Evolutionary conservation across 257 asterid genomes (phyloP).

Genomic region (Nicotiana attenuata): DNA sequence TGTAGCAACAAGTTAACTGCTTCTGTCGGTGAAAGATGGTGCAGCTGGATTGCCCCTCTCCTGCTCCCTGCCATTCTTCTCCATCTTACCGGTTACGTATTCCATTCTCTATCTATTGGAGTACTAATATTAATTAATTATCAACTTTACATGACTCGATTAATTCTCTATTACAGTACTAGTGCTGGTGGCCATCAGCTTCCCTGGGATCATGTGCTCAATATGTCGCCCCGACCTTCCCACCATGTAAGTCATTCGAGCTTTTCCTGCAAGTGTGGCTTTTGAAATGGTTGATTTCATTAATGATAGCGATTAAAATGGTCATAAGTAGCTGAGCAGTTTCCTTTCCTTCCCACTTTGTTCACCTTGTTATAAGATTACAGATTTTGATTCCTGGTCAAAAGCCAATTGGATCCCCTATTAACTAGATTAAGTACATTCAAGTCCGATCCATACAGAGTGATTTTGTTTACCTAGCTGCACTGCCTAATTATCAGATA

Average conservation of each 20-base stretch:
- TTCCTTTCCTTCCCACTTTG: too few relatives aligned
- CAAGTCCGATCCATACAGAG: too few relatives aligned
- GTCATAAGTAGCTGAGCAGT: too few relatives aligned
- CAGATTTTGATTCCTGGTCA: background rate
- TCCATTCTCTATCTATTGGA: background rate
- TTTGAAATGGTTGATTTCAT: too few relatives aligned
- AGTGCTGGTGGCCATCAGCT: slow-evolving; percentile 16
- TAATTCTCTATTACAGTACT: background rate
- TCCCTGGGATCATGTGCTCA: slow-evolving; percentile 36
- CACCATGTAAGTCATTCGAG: slow-evolving; percentile 27
- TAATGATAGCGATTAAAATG: too few relatives aligned
- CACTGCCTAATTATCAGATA: background rate
- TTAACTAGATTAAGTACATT: too few relatives aligned
- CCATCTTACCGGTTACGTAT: background rate
- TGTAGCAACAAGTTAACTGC: too few relatives aligned
- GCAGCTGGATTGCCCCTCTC: slow-evolving; percentile 22
- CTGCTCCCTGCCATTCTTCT: slow-evolving; percentile 4
- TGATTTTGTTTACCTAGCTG: background rate
- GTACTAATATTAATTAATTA: background rate
- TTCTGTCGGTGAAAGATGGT: background rate
- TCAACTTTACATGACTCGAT: background rate
- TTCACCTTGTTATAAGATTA: background rate
- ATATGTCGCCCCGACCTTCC: slow-evolving; percentile 43
- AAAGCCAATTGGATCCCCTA: too few relatives aligned
- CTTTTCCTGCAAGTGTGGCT: too few relatives aligned